Evolutionary conservation across 106 monocot species (phyloP).

Genomic region (Platanthera guangdongensis): DNA sequence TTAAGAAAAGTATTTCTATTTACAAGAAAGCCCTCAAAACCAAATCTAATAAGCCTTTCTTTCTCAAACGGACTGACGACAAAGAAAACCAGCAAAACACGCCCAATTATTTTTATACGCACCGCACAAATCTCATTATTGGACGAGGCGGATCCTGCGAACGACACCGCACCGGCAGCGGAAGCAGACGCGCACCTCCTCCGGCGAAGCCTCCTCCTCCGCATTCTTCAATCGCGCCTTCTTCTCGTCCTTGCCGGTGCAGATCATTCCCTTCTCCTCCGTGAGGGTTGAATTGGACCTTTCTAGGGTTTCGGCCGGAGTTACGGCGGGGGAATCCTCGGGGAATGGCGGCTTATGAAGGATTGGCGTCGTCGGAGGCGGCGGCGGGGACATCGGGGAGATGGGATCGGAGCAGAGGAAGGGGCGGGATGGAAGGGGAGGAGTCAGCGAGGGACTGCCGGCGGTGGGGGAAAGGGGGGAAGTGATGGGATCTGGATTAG

Average conservation of each 20-base stretch:
- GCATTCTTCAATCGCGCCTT: neutral
- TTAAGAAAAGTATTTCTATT: too few species aligned
- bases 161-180: neutral
- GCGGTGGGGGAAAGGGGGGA: too few species aligned
- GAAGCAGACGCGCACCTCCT: conserved; percentile 2
- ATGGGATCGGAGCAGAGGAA: neutral
- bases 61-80: too few species aligned
- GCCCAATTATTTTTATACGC: neutral
- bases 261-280: neutral
- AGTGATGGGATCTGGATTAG: neutral
- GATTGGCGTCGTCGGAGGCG: neutral
- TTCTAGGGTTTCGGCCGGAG: neutral
- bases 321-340: neutral
- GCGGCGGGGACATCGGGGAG: neutral
- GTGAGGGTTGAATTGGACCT: neutral
- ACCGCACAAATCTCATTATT: neutral
- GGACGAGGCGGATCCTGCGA: neutral
- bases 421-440: neutral
- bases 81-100: too few species aligned
- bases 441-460: neutral
- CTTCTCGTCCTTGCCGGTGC: neutral
- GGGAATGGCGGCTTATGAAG: neutral
- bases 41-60: too few species aligned
- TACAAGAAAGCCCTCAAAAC: too few species aligned
- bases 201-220: neutral